Conservation (phyloP, 2,329 filamentous ascomycete genomes). For the Chaetomium globosum region DNA sequence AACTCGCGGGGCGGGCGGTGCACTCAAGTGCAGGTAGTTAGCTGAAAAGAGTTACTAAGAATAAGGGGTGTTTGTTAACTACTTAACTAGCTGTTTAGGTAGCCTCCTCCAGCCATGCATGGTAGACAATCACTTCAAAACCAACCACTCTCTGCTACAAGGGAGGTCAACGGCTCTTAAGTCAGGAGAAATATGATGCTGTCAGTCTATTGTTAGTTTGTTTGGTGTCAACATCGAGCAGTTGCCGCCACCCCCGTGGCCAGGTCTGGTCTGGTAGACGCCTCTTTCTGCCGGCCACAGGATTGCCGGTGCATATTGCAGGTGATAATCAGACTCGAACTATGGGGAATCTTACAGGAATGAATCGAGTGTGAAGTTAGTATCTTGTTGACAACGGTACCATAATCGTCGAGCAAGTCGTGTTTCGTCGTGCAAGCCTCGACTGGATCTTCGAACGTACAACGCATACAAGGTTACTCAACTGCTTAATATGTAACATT, state of each 20-base stretch:
- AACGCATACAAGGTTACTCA: not conserved
- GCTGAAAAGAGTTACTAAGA: not conserved
- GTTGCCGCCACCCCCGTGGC: not conserved
- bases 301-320: not conserved
- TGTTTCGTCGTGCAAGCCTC: not conserved
- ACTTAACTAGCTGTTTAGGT: not conserved
- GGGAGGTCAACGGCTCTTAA: too few species aligned
- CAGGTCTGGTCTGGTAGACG: not conserved
- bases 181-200: not conserved
- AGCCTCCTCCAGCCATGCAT: not conserved
- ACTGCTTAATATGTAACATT: not conserved
- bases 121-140: not conserved
- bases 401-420: not conserved
- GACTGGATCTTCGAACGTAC: not conserved
- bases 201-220: not conserved
- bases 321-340: not conserved
- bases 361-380: not conserved
- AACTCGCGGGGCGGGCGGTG: not conserved
- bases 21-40: not conserved
- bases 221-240: not conserved
- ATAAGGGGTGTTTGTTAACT: not conserved
- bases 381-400: not conserved
- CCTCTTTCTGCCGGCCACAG: not conserved
- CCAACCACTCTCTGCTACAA: not conserved
- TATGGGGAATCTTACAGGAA: not conserved